A percentile compares a stretch with the other conserved stretches of the same genome.
Evolutionary conservation across 2,329 filamentous ascomycete genomes (phyloP).

Genomic region (Diaporthe citriasiana): DNA sequence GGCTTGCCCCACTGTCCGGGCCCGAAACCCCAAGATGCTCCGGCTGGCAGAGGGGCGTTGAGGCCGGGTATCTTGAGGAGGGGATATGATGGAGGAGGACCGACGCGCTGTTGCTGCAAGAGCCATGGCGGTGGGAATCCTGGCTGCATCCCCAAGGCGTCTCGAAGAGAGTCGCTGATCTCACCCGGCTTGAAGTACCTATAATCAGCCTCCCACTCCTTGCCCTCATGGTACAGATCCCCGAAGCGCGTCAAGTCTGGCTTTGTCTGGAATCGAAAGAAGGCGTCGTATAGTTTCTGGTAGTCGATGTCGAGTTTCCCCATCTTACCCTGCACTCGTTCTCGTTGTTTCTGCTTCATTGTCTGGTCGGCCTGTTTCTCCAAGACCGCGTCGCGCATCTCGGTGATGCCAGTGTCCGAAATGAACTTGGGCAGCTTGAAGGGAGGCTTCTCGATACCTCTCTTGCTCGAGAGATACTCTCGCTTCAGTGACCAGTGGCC

Average conservation of each 20-base stretch:
- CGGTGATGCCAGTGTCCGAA: constrained; percentile 94
- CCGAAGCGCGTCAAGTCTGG: constrained; percentile 94
- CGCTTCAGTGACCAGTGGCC: constrained; percentile 95
- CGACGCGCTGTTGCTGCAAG: constrained; percentile 95
- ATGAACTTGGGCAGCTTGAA: constrained; percentile 97
- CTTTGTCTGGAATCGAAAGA: constrained; percentile 98
- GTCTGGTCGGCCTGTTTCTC: constrained; percentile 95
- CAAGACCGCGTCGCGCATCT: constrained; percentile 96
- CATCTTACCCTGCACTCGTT: constrained; percentile 95
- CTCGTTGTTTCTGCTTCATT: constrained; percentile 95
- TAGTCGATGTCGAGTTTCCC: constrained; percentile 99
- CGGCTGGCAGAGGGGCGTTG: constrained; percentile 91
- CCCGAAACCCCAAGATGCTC: constrained; percentile 94
- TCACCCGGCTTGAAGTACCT: constrained; percentile 92
- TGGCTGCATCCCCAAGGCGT: constrained; percentile 93
- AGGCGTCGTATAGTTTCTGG: constrained; percentile 97
- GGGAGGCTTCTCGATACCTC: constrained; percentile 94
- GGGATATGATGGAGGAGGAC: constrained; percentile 93
- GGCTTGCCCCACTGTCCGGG: constrained; percentile 97
- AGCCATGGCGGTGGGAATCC: constrained; percentile 96
- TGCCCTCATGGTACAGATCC: constrained; percentile 99
- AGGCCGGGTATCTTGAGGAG: constrained; percentile 95
- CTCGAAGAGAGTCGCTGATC: constrained; percentile 88
- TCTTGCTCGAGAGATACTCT: constrained; percentile 96
- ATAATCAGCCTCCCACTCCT: constrained; percentile 96